phyloP scores from a whole-genome alignment of 257 asterid genomes.

The Hygrophila difformis region DNA sequence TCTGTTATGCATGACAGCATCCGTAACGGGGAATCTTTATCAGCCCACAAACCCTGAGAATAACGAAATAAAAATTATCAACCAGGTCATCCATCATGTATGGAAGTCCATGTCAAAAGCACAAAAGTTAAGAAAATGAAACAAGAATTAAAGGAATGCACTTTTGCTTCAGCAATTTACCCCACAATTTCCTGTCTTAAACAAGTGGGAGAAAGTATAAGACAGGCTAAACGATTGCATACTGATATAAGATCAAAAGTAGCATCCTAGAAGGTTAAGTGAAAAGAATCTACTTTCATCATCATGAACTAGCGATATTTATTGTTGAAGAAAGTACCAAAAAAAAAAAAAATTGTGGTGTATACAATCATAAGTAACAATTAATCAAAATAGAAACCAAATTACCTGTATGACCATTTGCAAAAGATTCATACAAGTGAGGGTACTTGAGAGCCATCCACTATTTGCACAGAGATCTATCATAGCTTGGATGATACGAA shows the following conservation, averaged over 20 bases:
- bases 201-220: neutral
- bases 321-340: too few relatives aligned
- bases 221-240: neutral
- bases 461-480: slow-evolving; percentile 97
- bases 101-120: too few relatives aligned
- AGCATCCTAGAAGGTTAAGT: slow-evolving; percentile 1
- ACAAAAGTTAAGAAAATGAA: too few relatives aligned
- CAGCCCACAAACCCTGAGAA: slow-evolving; percentile 88
- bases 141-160: neutral
- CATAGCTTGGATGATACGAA: slow-evolving; percentile 96
- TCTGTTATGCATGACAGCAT: slow-evolving; percentile 89
- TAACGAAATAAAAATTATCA: slow-evolving; percentile 17
- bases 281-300: neutral
- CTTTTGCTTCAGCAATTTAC: slow-evolving; percentile 9
- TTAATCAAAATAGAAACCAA: slow-evolving; percentile 10
- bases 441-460: slow-evolving; percentile 92
- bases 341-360: too few relatives aligned
- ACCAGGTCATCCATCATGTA: too few relatives aligned
- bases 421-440: slow-evolving; percentile 82
- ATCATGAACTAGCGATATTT: too few relatives aligned
- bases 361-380: slow-evolving; percentile 4
- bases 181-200: neutral
- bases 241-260: neutral
- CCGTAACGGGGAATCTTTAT: slow-evolving; percentile 59
- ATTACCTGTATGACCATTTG: slow-evolving; percentile 99